Evolutionary conservation across 1,284 basidiomycete genomes (phyloP).

Genomic region (Rhodotorula mucilaginosa): DNA sequence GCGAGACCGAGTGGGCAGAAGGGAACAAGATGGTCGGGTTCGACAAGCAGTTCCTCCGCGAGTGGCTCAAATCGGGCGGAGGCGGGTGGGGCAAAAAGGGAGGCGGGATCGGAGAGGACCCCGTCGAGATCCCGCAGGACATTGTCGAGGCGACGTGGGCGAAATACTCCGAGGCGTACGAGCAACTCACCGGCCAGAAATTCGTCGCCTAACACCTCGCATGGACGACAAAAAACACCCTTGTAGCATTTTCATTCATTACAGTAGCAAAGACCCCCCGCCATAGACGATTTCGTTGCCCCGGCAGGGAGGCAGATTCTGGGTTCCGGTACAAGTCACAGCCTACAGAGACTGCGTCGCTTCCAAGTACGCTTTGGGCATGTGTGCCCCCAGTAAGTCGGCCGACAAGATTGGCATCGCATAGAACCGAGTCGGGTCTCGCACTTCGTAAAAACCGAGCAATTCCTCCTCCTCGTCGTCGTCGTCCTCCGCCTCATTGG

Average conservation of each 20-base stretch:
- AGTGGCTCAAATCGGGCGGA: constrained; percentile 68
- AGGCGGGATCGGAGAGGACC: constrained; percentile 68
- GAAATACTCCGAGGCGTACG: constrained; percentile 74
- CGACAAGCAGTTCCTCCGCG: constrained; percentile 94
- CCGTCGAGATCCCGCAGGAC: constrained; percentile 61
- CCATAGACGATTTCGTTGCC: no score
- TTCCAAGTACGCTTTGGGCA: constrained; percentile 32
- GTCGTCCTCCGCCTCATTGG: background rate
- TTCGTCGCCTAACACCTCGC: constrained; percentile 21
- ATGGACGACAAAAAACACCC: no score
- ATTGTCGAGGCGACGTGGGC: constrained; percentile 72
- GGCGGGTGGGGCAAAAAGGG: constrained; percentile 69
- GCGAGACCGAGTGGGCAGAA: constrained; percentile 66
- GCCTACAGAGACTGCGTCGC: constrained; percentile 12
- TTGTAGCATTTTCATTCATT: no score
- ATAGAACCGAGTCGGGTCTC: constrained; percentile 26
- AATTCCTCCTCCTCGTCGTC: constrained; percentile 15
- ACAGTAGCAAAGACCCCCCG: no score
- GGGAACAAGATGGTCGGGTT: constrained; percentile 83
- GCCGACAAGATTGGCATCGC: constrained; percentile 18
- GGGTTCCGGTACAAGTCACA: background rate
- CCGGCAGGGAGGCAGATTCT: no score
- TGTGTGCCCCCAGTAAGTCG: constrained; percentile 23
- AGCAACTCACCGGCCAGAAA: constrained; percentile 59
- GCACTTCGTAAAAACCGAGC: constrained; percentile 33